Conservation (phyloP, 148 eudicot species). For the Beta vulgaris region DNA sequence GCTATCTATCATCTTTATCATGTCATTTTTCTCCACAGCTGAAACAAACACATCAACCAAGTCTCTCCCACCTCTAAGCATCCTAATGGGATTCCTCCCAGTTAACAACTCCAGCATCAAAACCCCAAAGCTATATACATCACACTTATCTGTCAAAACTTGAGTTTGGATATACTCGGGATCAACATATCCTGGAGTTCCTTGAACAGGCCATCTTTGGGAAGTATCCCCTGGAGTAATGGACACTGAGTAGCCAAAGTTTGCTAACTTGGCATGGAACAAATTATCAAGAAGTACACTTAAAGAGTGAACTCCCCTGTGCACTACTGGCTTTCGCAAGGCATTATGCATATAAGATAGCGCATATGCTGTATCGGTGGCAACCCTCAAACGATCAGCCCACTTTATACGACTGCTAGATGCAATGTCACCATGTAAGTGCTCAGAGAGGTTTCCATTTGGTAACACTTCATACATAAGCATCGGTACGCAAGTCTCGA, state of each 20-base stretch:
- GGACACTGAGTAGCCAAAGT: constrained; percentile 25
- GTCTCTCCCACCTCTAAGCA: not conserved
- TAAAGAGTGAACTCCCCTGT: constrained; percentile 27
- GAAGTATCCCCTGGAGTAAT: constrained; percentile 17
- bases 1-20: constrained; percentile 16
- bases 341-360: constrained; percentile 34
- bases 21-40: constrained; percentile 1
- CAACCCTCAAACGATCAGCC: constrained; percentile 23
- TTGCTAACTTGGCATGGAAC: constrained; percentile 22
- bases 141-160: constrained; percentile 25
- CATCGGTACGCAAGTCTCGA: constrained; percentile 30
- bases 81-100: constrained; percentile 1
- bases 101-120: constrained; percentile 26
- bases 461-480: constrained; percentile 30
- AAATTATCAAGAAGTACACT: constrained; percentile 23
- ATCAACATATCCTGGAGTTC: constrained; percentile 29
- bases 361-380: constrained; percentile 27
- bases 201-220: constrained; percentile 23
- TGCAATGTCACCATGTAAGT: constrained; percentile 22
- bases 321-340: constrained; percentile 26
- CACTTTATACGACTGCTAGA: constrained; percentile 15
- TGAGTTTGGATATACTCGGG: constrained; percentile 25
- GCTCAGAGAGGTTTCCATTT: constrained; percentile 18
- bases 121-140: constrained; percentile 32
- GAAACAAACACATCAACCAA: constrained; percentile 25